These are phyloP conservation scores for Ceratocystis destructans DNA, from an alignment of 2,329 filamentous ascomycete species.

Conservation along the genomic window DNA sequence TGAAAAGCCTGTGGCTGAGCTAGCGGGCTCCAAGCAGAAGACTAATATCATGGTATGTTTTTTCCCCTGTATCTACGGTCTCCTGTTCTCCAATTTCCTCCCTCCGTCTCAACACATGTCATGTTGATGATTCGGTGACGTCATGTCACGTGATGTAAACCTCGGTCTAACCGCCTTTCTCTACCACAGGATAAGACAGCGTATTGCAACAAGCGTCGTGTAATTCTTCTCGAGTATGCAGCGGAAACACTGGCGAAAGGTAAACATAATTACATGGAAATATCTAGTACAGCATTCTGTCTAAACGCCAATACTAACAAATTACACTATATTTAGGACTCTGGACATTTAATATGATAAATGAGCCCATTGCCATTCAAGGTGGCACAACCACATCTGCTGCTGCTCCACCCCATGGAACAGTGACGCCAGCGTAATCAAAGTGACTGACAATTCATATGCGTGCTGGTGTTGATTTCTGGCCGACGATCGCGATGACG, in stretches of 20 bases:
- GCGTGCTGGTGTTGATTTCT: neutral
- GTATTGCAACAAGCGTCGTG: slow-evolving; percentile 83
- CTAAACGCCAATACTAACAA: neutral
- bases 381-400: slow-evolving; percentile 34
- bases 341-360: slow-evolving; percentile 18
- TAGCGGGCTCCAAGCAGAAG: slow-evolving; percentile 78
- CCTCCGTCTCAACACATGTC: neutral
- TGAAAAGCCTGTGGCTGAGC: slow-evolving; percentile 82
- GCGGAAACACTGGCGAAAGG: slow-evolving; percentile 82
- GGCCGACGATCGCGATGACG: too few relatives aligned
- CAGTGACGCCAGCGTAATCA: slow-evolving; percentile 40
- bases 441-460: neutral
- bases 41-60: slow-evolving; percentile 65
- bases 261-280: slow-evolving; percentile 28
- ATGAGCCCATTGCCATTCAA: slow-evolving; percentile 14
- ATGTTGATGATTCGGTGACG: neutral
- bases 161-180: neutral
- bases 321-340: slow-evolving; percentile 8
- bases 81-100: neutral
- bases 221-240: slow-evolving; percentile 83
- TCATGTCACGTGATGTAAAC: slow-evolving; percentile 9
- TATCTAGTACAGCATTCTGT: too few relatives aligned
- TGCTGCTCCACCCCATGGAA: slow-evolving; percentile 67
- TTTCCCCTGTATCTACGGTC: neutral
- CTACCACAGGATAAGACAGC: slow-evolving; percentile 62